A percentile compares a stretch with the other conserved stretches of the same genome.
These are phyloP conservation scores for Candida ovalis DNA, from an alignment of 805 yeast species.

Conservation along the genomic window DNA sequence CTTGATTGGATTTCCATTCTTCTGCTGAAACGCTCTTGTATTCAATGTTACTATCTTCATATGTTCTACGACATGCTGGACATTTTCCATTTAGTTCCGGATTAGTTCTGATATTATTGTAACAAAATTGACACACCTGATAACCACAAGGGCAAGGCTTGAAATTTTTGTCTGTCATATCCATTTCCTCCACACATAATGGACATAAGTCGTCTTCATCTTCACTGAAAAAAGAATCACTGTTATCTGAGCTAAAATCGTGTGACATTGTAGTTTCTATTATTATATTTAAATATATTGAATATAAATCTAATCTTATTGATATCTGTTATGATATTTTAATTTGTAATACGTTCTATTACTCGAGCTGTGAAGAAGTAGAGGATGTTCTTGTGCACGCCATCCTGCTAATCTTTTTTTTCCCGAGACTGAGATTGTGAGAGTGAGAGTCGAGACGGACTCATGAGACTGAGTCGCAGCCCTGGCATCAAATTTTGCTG, in stretches of 20 bases:
- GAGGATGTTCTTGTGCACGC: neutral
- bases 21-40: slow-evolving; percentile 81
- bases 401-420: too few relatives aligned
- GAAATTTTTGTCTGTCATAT: slow-evolving; percentile 90
- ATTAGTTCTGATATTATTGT: slow-evolving; percentile 91
- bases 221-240: slow-evolving; percentile 65
- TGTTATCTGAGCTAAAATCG: slow-evolving; percentile 22
- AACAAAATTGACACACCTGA: slow-evolving; percentile 97
- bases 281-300: neutral
- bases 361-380: too few relatives aligned
- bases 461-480: too few relatives aligned
- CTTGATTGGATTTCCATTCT: slow-evolving; percentile 79
- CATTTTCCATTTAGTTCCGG: slow-evolving; percentile 95
- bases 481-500: neutral
- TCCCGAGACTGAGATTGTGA: too few relatives aligned
- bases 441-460: too few relatives aligned
- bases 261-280: slow-evolving; percentile 11
- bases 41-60: slow-evolving; percentile 90
- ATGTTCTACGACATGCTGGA: slow-evolving; percentile 94
- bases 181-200: slow-evolving; percentile 96
- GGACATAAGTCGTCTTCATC: slow-evolving; percentile 87
- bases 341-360: too few relatives aligned
- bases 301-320: neutral
- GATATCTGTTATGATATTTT: too few relatives aligned
- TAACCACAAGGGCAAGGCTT: slow-evolving; percentile 99